A percentile compares a stretch with the other conserved stretches of the same genome.
These are phyloP conservation scores for Pseudophaeomoniella oleicola DNA, from an alignment of 2,329 filamentous ascomycete genomes.

Conservation along the genomic window DNA sequence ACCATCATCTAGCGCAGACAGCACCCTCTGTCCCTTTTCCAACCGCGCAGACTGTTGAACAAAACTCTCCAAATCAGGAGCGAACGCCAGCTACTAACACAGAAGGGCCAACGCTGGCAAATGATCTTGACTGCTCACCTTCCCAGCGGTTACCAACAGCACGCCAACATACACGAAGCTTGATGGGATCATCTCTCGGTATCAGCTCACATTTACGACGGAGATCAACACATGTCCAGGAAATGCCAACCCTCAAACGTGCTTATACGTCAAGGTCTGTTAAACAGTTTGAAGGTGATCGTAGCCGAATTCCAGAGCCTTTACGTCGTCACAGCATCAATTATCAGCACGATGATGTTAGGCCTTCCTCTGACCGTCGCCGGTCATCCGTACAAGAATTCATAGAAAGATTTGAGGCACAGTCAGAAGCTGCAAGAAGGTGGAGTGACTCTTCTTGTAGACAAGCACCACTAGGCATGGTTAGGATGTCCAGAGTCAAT, in stretches of 20 bases:
- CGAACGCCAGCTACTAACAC: too few relatives aligned
- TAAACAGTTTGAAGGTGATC: neutral
- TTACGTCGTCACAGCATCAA: neutral
- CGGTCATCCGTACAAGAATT: neutral
- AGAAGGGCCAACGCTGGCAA: too few relatives aligned
- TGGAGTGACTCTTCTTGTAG: neutral
- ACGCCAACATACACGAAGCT: neutral
- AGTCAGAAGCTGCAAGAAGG: neutral
- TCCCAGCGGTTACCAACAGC: too few relatives aligned
- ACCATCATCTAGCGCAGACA: too few relatives aligned
- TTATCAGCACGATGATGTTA: too few relatives aligned
- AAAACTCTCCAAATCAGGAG: too few relatives aligned
- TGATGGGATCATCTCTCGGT: neutral
- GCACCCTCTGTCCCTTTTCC: too few relatives aligned
- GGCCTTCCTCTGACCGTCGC: neutral
- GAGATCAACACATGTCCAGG: neutral
- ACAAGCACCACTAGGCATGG: neutral
- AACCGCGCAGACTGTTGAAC: too few relatives aligned
- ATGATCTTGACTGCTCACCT: too few relatives aligned
- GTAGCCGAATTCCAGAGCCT: too few relatives aligned
- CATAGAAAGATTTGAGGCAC: neutral
- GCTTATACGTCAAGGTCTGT: neutral
- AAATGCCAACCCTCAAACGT: neutral
- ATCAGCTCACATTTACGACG: neutral
- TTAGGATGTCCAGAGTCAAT: neutral